These are phyloP conservation scores for Coix lacrymajobi DNA, from an alignment of 176 grass and related monocot species.

Conservation along the genomic window DNA sequence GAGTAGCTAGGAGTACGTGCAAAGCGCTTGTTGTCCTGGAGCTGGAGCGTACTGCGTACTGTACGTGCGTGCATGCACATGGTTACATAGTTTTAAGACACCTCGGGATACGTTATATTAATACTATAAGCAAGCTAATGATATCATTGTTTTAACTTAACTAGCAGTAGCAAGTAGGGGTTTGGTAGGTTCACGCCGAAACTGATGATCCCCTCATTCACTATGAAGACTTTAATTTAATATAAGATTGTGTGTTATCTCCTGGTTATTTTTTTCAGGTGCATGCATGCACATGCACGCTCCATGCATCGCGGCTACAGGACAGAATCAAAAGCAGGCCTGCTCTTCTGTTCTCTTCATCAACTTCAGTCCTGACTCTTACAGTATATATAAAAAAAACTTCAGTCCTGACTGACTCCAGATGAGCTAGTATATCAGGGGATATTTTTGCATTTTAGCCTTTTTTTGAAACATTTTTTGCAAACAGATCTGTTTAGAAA, in stretches of 20 bases:
- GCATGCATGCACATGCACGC: slow-evolving; percentile 13
- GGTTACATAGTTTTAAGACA: slow-evolving; percentile 22
- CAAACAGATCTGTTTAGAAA: too few species aligned
- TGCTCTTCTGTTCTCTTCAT: background rate
- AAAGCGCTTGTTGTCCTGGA: too few species aligned
- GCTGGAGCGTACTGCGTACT: too few species aligned
- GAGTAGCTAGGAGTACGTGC: too few species aligned
- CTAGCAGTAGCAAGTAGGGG: background rate
- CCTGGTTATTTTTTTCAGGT: background rate
- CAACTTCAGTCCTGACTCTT: too few species aligned
- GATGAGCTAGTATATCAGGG: too few species aligned
- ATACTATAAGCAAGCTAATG: background rate
- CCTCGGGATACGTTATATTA: slow-evolving; percentile 9
- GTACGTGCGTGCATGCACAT: background rate
- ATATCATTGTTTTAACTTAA: slow-evolving; percentile 23
- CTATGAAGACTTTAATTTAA: background rate
- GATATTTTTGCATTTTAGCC: too few species aligned
- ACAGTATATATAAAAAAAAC: too few species aligned
- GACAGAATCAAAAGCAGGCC: background rate
- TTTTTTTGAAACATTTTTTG: too few species aligned
- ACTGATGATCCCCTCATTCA: background rate
- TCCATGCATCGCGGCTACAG: background rate
- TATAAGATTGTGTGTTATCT: background rate
- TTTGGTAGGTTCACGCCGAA: background rate
- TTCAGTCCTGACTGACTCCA: too few species aligned